Evolutionary conservation across 176 grass and related monocot species (phyloP), one percentile per base, ranked within the genome.

Genomic region (Puccinellia tenuiflora): DNA sequence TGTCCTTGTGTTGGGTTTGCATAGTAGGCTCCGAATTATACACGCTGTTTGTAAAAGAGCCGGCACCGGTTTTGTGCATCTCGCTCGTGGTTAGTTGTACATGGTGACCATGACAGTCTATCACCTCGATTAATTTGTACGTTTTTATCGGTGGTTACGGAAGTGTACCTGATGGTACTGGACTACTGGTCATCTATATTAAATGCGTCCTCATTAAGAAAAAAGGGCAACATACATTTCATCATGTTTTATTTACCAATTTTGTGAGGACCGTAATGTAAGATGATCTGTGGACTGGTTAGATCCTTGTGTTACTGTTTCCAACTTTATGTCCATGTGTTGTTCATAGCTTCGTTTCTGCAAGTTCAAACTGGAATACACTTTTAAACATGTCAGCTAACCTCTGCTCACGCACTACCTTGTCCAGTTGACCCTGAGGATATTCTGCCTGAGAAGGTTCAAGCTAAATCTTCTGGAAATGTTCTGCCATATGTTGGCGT

Each of bases 401-500:
- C 35, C 79, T 83, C 1, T 3, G 54, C 30, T 38, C 24, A 30
- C 80, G 73, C 75, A 40, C 61, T 22, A 81, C 76, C 46, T 55
- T 57, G 33, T 85, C 59, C 79, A 99, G 96, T 68, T 89, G 96
- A 92, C 26, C 74, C 89, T 24, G 93, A 99, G 43, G 85, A 92
- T 84, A 29, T 87, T 37, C 91, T 88, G 38, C 77, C 82, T 9
- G 82, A 92, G 79, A 94, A 92, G 85, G 57, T 90, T 76, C 83
- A 90, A 66, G 81, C 59, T 20, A 93, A 96, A 85, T 92, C 93
- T 50, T 99, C 96, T 22, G 93, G 87, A 53, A 93, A 63, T 85
- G 96, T 99, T 80, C 79, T 99, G 22, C 91, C 89, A 76, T 99
- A 99, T 81, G 96, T 99, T 79, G 96, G 87, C 29, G 93, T 99